Percentiles rank a stretch among this genome's conserved stretches.
Conservation (phyloP, 1,139 yeast genomes). For the Magnusiomyces paraingens region DNA sequence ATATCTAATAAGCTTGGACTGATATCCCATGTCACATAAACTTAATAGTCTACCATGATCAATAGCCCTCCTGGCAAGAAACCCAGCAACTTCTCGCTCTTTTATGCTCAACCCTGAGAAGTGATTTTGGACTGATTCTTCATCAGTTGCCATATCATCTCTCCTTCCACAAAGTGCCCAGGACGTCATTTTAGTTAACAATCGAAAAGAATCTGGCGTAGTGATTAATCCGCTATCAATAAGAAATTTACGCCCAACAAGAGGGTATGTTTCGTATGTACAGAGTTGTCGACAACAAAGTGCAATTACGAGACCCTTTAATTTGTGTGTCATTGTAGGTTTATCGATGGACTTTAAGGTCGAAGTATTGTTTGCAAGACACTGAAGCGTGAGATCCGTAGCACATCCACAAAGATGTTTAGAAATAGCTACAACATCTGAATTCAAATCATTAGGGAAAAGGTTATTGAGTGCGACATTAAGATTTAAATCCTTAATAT, state of each 20-base stretch:
- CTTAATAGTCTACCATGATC: conserved; percentile 55
- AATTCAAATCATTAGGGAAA: neutral
- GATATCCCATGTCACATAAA: conserved; percentile 33
- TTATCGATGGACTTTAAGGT: conserved; percentile 15
- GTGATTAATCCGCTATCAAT: conserved; percentile 23
- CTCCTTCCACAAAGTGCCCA: conserved; percentile 80
- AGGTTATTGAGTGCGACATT: conserved; percentile 37
- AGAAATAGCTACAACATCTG: conserved; percentile 53
- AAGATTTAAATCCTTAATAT: conserved; percentile 67
- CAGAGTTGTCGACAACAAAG: conserved; percentile 95
- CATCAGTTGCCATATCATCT: conserved; percentile 28
- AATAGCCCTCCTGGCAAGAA: conserved; percentile 59
- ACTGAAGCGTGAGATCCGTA: conserved; percentile 73
- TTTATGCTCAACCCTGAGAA: conserved; percentile 38
- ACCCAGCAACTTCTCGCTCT: conserved; percentile 55
- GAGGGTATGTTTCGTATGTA: conserved; percentile 46
- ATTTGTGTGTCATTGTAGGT: conserved; percentile 14
- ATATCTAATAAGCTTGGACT: conserved; percentile 52
- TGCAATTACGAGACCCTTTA: conserved; percentile 69
- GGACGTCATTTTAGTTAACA: conserved; percentile 60
- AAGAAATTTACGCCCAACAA: conserved; percentile 37
- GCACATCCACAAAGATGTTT: conserved; percentile 94
- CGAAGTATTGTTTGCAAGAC: conserved; percentile 42
- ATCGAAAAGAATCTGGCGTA: conserved; percentile 40
- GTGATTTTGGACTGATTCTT: conserved; percentile 27